phyloP scores from a whole-genome alignment of 106 monocot species.

The Dioscorea dumetorum region DNA sequence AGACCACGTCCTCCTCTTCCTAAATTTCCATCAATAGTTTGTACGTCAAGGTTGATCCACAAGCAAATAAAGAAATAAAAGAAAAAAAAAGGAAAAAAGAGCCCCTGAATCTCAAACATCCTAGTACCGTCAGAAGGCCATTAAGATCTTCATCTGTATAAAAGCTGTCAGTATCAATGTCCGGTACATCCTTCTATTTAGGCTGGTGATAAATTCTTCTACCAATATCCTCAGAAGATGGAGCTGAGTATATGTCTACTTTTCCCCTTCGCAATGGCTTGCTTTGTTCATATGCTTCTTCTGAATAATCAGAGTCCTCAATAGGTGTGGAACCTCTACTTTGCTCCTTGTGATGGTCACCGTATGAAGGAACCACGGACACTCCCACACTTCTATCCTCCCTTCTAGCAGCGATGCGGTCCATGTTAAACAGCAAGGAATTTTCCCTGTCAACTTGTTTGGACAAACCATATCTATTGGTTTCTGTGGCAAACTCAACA shows the following conservation, averaged over 20 bases:
- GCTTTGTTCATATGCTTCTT: slow-evolving; percentile 33
- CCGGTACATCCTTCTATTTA: slow-evolving; percentile 28
- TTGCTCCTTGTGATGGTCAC: slow-evolving; percentile 35
- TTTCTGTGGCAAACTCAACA: too few relatives aligned
- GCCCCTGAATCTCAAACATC: neutral
- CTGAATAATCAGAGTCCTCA: slow-evolving; percentile 37
- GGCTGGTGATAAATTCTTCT: slow-evolving; percentile 17
- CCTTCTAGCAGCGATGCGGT: too few relatives aligned
- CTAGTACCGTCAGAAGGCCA: slow-evolving; percentile 61
- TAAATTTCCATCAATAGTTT: slow-evolving; percentile 13
- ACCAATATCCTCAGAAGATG: slow-evolving; percentile 24
- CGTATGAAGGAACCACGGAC: slow-evolving; percentile 15
- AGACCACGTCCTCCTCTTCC: slow-evolving; percentile 95
- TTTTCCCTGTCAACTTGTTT: too few relatives aligned
- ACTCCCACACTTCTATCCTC: slow-evolving; percentile 38
- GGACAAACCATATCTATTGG: too few relatives aligned
- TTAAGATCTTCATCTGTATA: slow-evolving; percentile 62
- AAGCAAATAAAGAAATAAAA: too few relatives aligned
- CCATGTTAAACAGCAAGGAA: too few relatives aligned
- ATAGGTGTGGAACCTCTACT: slow-evolving; percentile 20
- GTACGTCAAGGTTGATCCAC: neutral
- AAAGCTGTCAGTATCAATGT: slow-evolving; percentile 27
- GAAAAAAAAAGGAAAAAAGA: neutral
- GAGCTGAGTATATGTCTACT: slow-evolving; percentile 17
- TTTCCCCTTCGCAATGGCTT: slow-evolving; percentile 25